Evolutionary conservation across 495 filamentous ascomycete species (phyloP).

Genomic region (Paragyromitra xinjiangensis): DNA sequence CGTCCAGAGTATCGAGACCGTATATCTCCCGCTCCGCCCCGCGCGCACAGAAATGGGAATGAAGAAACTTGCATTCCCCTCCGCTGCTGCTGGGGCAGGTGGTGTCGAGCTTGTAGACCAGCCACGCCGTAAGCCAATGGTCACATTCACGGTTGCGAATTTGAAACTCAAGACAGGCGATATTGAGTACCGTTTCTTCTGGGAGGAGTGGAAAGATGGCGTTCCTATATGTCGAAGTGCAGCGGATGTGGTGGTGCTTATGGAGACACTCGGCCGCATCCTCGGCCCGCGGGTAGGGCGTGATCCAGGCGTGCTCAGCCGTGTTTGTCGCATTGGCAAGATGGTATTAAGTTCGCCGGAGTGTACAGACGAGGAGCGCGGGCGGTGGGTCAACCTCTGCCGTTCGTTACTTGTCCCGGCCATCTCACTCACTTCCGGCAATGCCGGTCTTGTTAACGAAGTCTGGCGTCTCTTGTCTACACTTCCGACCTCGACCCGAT

Average conservation of each 20-base stretch:
- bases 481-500: conserved; percentile 79
- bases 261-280: conserved; percentile 81
- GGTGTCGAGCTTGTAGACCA: conserved; percentile 51
- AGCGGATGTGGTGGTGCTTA: conserved; percentile 89
- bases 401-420: conserved; percentile 84
- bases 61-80: conserved; percentile 44
- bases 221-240: conserved; percentile 88
- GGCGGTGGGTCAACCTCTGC: conserved; percentile 64
- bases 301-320: conserved; percentile 78
- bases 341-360: conserved; percentile 74
- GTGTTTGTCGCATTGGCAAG: conserved; percentile 80
- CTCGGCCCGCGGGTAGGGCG: conserved; percentile 87
- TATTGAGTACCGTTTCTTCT: conserved; percentile 82
- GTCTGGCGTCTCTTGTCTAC: conserved; percentile 81
- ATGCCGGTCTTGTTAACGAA: conserved; percentile 82
- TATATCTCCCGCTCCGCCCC: conserved; percentile 68
- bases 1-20: conserved; percentile 75
- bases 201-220: conserved; percentile 96
- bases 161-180: conserved; percentile 55
- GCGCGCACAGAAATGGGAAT: conserved; percentile 57
- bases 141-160: conserved; percentile 56
- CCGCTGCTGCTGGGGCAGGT: conserved; percentile 33
- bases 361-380: conserved; percentile 61
- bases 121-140: conserved; percentile 55
- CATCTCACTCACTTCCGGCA: conserved; percentile 80